Base-by-base conservation (phyloP, 352 stramenopile species). In the Phytopythium delawarense region DNA sequence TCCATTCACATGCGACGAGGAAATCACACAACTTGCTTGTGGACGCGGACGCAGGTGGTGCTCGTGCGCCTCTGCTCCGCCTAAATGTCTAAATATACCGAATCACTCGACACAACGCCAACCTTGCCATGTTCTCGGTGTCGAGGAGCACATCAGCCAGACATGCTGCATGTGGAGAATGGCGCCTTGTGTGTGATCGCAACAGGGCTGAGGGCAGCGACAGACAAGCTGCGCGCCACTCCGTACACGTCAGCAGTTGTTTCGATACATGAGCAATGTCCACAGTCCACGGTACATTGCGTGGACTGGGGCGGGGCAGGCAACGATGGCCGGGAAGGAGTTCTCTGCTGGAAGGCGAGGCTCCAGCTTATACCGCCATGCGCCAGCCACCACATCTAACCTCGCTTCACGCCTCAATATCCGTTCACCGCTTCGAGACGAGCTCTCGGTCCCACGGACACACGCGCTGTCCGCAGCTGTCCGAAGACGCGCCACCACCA, bases 181-280 rank as follows among this genome's bases (percentile, higher is more conserved):
- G n/a, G n/a, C n/a, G n/a, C 25, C 25, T 28, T 28, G 25, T 28
- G 1, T 56, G 50, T 32, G 50, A 59, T 4, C 40, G n/a, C 12
- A 81, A 1, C 7, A 92, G 79, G 12, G 68, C 72, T 40, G 78
- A 65, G 35, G 95, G 66, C 84, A 96, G 95, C 16, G 78, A 87
- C 32, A 95, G 58, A n/a, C 79, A 89, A 28, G 81, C 82, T 13
- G 87, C 84, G 23, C 84, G 82, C 1, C 95, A 71, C 55, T 92
- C 91, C 32, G 89, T 79, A 50, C 80, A 90, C 21, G 79, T 48
- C 21, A 89, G 65, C 76, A 89, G 66, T 96, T 94, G 67, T 96
- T 95, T 51, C 90, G 68, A 44, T 96, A 95, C 48, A 32, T 32
- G 28, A 32, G 2, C 28, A 7, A 32, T 32, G 28, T 32, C 3